A percentile compares a stretch with the other conserved stretches of the same genome.
Conservation (phyloP, 2,329 filamentous ascomycete genomes). For the Xylariaceae sp. region DNA sequence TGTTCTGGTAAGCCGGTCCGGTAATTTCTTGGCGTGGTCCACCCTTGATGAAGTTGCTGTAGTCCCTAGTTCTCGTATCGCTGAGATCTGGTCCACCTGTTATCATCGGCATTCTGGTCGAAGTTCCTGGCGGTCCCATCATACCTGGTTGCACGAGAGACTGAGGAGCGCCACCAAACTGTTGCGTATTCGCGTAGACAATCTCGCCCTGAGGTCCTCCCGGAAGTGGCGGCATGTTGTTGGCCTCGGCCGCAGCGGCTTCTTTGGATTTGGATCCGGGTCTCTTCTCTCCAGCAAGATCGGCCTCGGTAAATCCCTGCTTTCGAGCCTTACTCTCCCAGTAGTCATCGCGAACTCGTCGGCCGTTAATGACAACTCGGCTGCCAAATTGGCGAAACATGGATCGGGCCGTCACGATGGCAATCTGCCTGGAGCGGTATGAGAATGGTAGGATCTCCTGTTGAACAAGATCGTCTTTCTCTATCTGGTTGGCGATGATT, state of each 20-base stretch:
- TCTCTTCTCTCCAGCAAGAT: constrained; percentile 90
- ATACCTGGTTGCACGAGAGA: constrained; percentile 68
- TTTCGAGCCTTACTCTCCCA: constrained; percentile 97
- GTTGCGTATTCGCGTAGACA: constrained; percentile 73
- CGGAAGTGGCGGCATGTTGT: constrained; percentile 49
- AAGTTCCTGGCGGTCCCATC: constrained; percentile 59
- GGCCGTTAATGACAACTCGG: constrained; percentile 81
- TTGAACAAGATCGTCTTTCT: constrained; percentile 92
- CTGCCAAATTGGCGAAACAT: constrained; percentile 99
- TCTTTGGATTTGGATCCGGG: constrained; percentile 86
- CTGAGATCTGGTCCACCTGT: constrained; percentile 73
- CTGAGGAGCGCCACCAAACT: constrained; percentile 62
- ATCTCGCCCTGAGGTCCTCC: constrained; percentile 75
- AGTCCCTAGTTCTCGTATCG: constrained; percentile 72
- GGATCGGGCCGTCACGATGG: constrained; percentile 92
- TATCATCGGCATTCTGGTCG: constrained; percentile 77
- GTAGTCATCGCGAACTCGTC: constrained; percentile 93
- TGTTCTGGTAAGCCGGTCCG: constrained; percentile 82
- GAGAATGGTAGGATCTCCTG: constrained; percentile 97
- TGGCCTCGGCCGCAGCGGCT: constrained; percentile 68
- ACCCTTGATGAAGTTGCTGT: constrained; percentile 68
- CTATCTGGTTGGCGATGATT: constrained; percentile 91
- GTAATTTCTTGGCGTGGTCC: constrained; percentile 85
- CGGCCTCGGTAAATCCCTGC: constrained; percentile 96
- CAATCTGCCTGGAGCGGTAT: constrained; percentile 96